Base-by-base conservation (phyloP, 371 early-diverging fungal genomes). In the Rhizopus arrhizus region DNA sequence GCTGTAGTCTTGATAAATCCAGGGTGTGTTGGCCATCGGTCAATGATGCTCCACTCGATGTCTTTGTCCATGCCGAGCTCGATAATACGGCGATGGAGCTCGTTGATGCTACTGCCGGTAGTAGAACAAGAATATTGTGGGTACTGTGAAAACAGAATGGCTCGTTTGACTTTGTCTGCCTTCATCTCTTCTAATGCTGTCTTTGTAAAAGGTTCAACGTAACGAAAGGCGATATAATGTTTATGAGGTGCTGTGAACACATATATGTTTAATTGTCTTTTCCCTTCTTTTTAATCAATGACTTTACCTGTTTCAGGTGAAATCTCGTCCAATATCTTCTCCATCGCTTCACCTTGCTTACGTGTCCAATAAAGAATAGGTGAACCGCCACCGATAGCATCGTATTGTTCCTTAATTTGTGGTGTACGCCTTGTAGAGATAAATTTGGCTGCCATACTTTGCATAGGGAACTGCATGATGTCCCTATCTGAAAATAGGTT, bases 61-160 rank as follows among this genome's bases (percentile, higher is more conserved):
- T 74, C 73, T 31, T 80, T 67, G 4, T 85, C 74, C 55, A 90
- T 85, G 50, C 93, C 93, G 3, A 70, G 58, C 9, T 66, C 63
- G 64, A 84, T 65, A 38, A 93, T 78, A 6, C 80, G 73, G 29
- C 89, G 84, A 58, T 85, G 85, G 3, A 97, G 81, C 72, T 96
- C 95, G 70, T 96, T 97, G 62, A 97, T 75, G 61, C 91, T 92
- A 68, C 89, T 89, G 31, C 98, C 98, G 0, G 97, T 95, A 15
- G 98, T 97, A 0, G 96, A 91, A 67, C 98, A 95, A 13, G 94
- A 94, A 77, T 95, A 96, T 77, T 97, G 97, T 54, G 96, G 97
- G 73, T 97, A 97, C 69, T 96, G 91, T 0, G 93, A 89, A 56
- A 97, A 93, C 1, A 95, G 97, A 15, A 97, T 82, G 8, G 92